Percentiles rank a stretch among this genome's conserved stretches.
Conservation (phyloP, 805 yeast species). For the Cyberlindnera amylophila region DNA sequence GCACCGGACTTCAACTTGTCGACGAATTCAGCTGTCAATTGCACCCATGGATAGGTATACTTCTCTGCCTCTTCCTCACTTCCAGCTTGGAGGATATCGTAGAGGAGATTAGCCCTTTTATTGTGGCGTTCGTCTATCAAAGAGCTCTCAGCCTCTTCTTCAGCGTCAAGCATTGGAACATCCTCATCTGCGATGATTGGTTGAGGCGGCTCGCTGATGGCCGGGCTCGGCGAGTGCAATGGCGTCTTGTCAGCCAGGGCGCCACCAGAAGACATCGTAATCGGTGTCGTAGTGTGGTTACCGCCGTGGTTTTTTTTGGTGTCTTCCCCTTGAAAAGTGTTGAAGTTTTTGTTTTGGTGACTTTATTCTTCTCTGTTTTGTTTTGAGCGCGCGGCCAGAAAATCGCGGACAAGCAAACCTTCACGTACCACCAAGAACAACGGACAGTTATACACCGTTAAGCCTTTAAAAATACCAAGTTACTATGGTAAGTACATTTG, state of each 20-base stretch:
- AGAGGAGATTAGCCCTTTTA: conserved; percentile 3
- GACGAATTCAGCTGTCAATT: conserved; percentile 1
- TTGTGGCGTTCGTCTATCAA: neutral
- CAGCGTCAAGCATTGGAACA: conserved; percentile 11
- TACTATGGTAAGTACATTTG: no score
- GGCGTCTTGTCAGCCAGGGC: neutral
- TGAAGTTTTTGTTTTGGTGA: no score
- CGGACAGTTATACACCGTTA: no score
- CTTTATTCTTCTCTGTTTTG: no score
- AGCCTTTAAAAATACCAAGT: no score
- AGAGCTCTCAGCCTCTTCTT: neutral
- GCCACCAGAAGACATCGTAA: no score
- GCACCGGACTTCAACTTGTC: conserved; percentile 1
- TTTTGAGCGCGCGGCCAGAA: no score
- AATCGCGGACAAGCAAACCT: no score
- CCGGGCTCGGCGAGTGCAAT: neutral
- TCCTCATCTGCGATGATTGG: conserved; percentile 1
- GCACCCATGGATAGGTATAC: conserved; percentile 2
- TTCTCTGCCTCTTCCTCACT: neutral
- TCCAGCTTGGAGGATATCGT: neutral
- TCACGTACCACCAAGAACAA: no score
- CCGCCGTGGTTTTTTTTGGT: no score
- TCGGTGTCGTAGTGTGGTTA: no score
- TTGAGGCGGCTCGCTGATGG: neutral
- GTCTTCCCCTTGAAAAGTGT: no score